Conservation (phyloP, 2,329 filamentous ascomycete genomes). For the Albifimbria verrucaria region DNA sequence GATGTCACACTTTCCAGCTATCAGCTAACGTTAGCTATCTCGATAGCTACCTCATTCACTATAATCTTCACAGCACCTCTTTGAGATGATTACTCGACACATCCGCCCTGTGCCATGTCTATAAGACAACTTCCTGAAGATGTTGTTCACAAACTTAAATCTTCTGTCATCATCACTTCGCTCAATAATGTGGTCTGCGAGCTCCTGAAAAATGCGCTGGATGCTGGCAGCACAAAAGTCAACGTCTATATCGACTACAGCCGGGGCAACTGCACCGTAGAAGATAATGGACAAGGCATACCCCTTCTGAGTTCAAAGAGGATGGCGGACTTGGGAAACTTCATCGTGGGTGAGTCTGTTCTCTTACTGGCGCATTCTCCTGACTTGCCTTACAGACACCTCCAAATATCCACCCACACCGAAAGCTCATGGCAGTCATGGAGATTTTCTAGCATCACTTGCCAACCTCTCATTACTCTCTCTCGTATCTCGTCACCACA, state of each 20-base stretch:
- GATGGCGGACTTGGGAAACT: slow-evolving; percentile 69
- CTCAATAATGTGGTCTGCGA: slow-evolving; percentile 69
- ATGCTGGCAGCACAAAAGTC: slow-evolving; percentile 69
- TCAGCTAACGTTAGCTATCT: no score
- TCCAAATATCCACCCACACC: slow-evolving; percentile 60
- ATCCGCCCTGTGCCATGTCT: slow-evolving; percentile 48
- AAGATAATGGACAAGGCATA: slow-evolving; percentile 85
- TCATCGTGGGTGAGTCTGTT: slow-evolving; percentile 55
- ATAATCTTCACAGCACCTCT: no score
- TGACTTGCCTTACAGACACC: slow-evolving; percentile 56
- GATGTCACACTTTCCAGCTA: background rate
- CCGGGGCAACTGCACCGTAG: slow-evolving; percentile 72
- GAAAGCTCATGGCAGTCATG: slow-evolving; percentile 62
- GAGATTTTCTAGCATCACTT: slow-evolving; percentile 75
- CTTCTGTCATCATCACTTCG: slow-evolving; percentile 74
- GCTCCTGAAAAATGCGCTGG: slow-evolving; percentile 79
- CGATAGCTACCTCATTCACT: no score
- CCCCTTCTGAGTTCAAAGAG: slow-evolving; percentile 66
- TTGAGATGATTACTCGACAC: no score
- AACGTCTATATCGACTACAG: slow-evolving; percentile 70
- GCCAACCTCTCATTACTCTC: slow-evolving; percentile 72
- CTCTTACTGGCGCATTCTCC: background rate
- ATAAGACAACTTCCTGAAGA: slow-evolving; percentile 69
- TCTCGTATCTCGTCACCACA: slow-evolving; percentile 67
- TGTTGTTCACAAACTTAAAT: slow-evolving; percentile 76